A percentile compares a stretch with the other conserved stretches of the same genome.
Conservation (phyloP, 2,329 filamentous ascomycete species). For the Xylariaceae sp. region DNA sequence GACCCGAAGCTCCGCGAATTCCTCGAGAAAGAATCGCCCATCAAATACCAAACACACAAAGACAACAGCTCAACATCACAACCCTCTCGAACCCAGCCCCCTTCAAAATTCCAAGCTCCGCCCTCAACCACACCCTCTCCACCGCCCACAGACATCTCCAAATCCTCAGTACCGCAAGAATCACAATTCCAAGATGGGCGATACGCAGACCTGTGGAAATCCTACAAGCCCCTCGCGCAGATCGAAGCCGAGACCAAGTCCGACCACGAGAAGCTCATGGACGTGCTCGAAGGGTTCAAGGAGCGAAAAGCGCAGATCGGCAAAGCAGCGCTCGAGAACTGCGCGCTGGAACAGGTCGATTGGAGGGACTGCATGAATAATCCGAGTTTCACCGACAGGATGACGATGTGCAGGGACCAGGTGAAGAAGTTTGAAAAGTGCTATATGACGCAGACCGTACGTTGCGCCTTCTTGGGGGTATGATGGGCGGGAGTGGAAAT, state of each 20-base stretch:
- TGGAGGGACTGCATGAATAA: constrained; percentile 77
- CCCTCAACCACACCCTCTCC: neutral
- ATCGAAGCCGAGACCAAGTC: constrained; percentile 66
- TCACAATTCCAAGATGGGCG: constrained; percentile 58
- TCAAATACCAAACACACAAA: constrained; percentile 51
- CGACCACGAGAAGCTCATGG: constrained; percentile 74
- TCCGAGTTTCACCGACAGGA: constrained; percentile 62
- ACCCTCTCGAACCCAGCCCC: neutral
- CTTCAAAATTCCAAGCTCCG: neutral
- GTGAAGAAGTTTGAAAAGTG: constrained; percentile 78
- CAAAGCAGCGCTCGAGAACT: constrained; percentile 85
- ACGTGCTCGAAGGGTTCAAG: constrained; percentile 81
- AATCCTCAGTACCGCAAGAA: constrained; percentile 40
- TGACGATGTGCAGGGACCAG: constrained; percentile 79
- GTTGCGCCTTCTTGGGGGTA: constrained; percentile 19
- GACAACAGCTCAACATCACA: neutral
- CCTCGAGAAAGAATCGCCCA: constrained; percentile 75
- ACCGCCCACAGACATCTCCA: constrained; percentile 5
- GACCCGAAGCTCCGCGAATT: constrained; percentile 82
- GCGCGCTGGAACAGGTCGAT: constrained; percentile 78
- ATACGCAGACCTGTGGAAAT: constrained; percentile 87
- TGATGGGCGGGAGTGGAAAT: no score
- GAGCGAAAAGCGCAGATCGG: constrained; percentile 75
- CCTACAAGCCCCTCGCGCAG: constrained; percentile 69
- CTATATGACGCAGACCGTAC: constrained; percentile 80